These are phyloP conservation scores for Orbilia brochopaga DNA, from an alignment of 2,329 filamentous ascomycete genomes.

Conservation along the genomic window DNA sequence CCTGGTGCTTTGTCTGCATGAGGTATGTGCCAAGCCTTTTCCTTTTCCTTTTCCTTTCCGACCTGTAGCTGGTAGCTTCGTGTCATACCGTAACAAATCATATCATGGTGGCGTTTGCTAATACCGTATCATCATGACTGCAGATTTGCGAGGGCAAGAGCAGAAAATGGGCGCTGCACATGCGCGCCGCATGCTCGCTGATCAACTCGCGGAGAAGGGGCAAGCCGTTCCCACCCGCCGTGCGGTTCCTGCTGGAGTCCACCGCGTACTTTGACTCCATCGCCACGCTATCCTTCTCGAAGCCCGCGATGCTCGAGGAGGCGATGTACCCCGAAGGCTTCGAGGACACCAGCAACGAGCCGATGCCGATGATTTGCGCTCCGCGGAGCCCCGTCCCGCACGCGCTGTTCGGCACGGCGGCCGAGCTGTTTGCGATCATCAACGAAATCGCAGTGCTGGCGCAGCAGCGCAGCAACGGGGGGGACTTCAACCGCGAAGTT, in stretches of 20 bases:
- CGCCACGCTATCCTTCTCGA: constrained; percentile 50
- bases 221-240: constrained; percentile 42
- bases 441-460: constrained; percentile 50
- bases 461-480: constrained; percentile 35
- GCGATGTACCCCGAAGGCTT: constrained; percentile 47
- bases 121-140: too few relatives aligned
- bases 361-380: constrained; percentile 46
- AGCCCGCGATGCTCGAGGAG: constrained; percentile 48
- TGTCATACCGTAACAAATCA: too few relatives aligned
- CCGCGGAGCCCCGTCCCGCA: constrained; percentile 43
- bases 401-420: constrained; percentile 50
- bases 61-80: too few relatives aligned
- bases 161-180: constrained; percentile 48
- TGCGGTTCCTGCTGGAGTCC: constrained; percentile 50
- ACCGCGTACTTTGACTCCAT: constrained; percentile 51
- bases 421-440: constrained; percentile 50
- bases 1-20: constrained; percentile 50
- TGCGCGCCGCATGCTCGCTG: constrained; percentile 47
- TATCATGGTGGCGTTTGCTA: too few relatives aligned
- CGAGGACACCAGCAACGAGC: constrained; percentile 21
- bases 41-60: not conserved
- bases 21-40: constrained; percentile 36
- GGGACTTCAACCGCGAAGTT: constrained; percentile 18
- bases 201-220: constrained; percentile 47
- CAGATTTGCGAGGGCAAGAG: constrained; percentile 51